Evolutionary conservation across 2,329 filamentous ascomycete genomes (phyloP).

Genomic region (Pyricularia sp.): DNA sequence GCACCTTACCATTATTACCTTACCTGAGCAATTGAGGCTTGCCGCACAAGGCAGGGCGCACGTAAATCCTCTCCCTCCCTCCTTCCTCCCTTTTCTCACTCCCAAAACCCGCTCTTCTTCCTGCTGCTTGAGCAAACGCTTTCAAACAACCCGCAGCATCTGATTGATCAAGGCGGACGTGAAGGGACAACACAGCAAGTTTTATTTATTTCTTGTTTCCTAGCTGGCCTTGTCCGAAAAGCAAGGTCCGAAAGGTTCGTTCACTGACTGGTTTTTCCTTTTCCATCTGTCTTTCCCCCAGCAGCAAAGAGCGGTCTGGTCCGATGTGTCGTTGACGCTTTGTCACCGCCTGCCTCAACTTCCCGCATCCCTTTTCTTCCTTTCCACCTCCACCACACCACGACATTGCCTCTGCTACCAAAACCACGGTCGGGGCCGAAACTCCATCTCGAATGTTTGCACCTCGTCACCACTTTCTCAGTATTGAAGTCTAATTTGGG

Average conservation of each 20-base stretch:
- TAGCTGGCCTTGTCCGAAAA: not conserved
- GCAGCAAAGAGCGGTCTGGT: constrained; percentile 1
- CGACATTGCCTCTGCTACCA: not conserved
- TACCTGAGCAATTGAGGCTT: not conserved
- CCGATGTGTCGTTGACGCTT: not conserved
- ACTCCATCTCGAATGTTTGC: not conserved
- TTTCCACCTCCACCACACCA: constrained; percentile 1
- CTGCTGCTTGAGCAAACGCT: not conserved
- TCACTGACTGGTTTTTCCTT: not conserved
- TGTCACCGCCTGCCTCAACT: not conserved
- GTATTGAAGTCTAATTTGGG: not conserved
- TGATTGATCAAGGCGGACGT: not conserved
- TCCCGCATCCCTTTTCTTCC: not conserved
- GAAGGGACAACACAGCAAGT: not conserved
- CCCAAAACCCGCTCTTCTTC: not conserved
- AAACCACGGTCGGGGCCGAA: not conserved
- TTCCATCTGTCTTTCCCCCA: not conserved
- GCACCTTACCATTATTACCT: not conserved
- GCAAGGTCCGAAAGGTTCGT: not conserved
- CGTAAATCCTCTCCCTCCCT: not conserved
- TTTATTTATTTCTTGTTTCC: not conserved
- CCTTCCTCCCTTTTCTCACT: not conserved
- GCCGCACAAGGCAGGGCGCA: not conserved
- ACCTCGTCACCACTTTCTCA: not conserved
- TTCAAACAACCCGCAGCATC: not conserved